Evolutionary conservation across 177 flowering plant species (phyloP).

Genomic region (Vitis hybrid): DNA sequence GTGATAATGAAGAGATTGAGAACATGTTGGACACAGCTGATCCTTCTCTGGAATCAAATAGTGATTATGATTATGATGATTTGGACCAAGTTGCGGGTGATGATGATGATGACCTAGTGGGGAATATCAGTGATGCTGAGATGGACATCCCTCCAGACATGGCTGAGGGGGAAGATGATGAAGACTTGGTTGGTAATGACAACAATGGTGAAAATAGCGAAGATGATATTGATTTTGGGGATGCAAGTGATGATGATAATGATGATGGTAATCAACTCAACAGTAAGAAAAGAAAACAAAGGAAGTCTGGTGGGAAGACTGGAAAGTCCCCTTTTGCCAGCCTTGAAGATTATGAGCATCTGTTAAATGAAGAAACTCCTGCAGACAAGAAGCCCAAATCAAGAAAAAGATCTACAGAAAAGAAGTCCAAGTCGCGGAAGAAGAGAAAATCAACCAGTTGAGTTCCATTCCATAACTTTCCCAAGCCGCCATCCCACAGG

Average conservation of each 20-base stretch:
- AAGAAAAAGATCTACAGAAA: conserved; percentile 12
- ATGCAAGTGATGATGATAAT: conserved; percentile 28
- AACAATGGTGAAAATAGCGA: conserved; percentile 14
- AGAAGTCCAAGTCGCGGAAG: conserved; percentile 21
- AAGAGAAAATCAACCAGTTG: conserved; percentile 11
- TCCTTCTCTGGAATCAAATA: conserved; percentile 41
- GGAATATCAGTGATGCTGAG: conserved; percentile 64
- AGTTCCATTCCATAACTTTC: no score
- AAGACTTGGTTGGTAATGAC: conserved; percentile 8
- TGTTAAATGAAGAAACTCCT: conserved; percentile 45
- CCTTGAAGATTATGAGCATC: conserved; percentile 74
- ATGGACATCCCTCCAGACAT: conserved; percentile 38
- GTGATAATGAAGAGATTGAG: conserved; percentile 87
- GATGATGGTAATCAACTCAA: conserved; percentile 2
- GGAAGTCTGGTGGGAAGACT: conserved; percentile 30
- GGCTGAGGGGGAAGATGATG: conserved; percentile 40
- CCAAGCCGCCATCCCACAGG: no score
- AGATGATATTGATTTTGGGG: conserved; percentile 15
- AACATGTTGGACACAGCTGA: conserved; percentile 53
- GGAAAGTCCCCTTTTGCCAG: conserved; percentile 81
- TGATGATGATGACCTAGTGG: conserved; percentile 82
- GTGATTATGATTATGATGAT: conserved; percentile 83
- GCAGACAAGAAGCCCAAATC: conserved; percentile 8
- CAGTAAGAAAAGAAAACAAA: conserved; percentile 37
- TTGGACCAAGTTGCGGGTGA: conserved; percentile 63